Evolutionary conservation across 2,329 filamentous ascomycete genomes (phyloP).

Genomic region (Rhexocercosporidium sp.): DNA sequence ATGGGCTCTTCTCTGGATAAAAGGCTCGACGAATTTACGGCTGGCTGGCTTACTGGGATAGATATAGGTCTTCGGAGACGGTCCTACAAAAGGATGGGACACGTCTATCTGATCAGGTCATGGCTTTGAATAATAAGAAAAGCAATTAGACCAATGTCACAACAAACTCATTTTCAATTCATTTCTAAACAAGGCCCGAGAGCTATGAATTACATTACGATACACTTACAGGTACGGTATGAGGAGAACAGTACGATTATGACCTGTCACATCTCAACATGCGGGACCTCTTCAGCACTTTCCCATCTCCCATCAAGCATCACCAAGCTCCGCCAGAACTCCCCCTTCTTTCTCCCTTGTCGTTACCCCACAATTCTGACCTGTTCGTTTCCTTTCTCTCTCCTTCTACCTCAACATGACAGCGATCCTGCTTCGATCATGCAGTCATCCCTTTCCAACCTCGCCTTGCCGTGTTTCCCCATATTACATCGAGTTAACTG

Average conservation of each 20-base stretch:
- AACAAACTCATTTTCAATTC: neutral
- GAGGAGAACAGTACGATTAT: neutral
- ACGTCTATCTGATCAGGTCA: constrained; percentile 2
- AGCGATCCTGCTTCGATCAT: neutral
- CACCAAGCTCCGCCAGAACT: neutral
- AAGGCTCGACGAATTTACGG: constrained; percentile 11
- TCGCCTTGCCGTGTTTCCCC: neutral
- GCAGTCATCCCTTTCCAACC: neutral
- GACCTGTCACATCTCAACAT: constrained; percentile 7
- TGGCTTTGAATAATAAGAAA: constrained; percentile 4
- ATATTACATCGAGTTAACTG: neutral
- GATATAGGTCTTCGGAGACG: neutral
- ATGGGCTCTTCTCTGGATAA: neutral
- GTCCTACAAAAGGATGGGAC: neutral
- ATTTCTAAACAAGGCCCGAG: neutral
- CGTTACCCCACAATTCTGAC: constrained; percentile 1
- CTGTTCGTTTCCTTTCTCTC: neutral
- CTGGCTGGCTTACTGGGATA: constrained; percentile 4
- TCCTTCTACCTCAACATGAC: neutral
- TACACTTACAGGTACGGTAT: neutral
- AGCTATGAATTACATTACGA: neutral
- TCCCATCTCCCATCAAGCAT: constrained; percentile 3
- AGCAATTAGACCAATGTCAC: neutral
- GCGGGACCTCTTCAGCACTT: neutral
- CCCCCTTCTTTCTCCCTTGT: neutral